Base-by-base conservation (phyloP, 2,329 filamentous ascomycete genomes). In the Ophiostoma australiae region DNA sequence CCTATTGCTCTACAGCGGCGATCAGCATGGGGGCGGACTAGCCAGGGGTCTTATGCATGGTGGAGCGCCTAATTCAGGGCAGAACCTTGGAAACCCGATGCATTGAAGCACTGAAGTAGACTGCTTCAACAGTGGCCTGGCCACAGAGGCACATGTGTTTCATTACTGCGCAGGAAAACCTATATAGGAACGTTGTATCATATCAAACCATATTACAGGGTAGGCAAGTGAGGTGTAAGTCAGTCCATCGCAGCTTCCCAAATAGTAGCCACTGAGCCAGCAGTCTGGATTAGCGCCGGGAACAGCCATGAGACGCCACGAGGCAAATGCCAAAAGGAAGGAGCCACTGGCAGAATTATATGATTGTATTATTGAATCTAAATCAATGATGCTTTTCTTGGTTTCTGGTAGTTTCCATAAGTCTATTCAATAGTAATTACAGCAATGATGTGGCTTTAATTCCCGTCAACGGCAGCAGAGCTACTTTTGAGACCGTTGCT, bases 281-380 rank as follows among this genome's bases (percentile, higher is more conserved):
- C 20, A 37, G 61, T 35, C 58, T 63, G 58, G 61, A 37, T 37
- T 65, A 65, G 61, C 61, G 61, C 27, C 61, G 61, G 61, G 33
- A 65, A 31, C 61, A 31, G 61, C 61, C 33, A 17, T 35, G 15
- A 63, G 44, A 20, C 8, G 23, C n/a, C 52, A 58, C 23, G 52
- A 31, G 52, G 15, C 52, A 27, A 27, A 58, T 13, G 0, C n/a
- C 27, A 15, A n/a, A 58, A 27, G 52, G 52, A 58, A 58, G 23
- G 52, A 58, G 52, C 52, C 10, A 31, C 20, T n/a, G 20, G 44
- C 7, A 11, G 10, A 10, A 39, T 11, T 39, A 39, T 39, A 11
- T 39, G 11, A 31, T 31, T 31, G 27, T 31, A 31, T 31, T 1
- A 31, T 31, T 31, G 27, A 31, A 31, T 31, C 27, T 31, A 31